phyloP scores from a whole-genome alignment of 805 yeast species.

The Candida orba region DNA sequence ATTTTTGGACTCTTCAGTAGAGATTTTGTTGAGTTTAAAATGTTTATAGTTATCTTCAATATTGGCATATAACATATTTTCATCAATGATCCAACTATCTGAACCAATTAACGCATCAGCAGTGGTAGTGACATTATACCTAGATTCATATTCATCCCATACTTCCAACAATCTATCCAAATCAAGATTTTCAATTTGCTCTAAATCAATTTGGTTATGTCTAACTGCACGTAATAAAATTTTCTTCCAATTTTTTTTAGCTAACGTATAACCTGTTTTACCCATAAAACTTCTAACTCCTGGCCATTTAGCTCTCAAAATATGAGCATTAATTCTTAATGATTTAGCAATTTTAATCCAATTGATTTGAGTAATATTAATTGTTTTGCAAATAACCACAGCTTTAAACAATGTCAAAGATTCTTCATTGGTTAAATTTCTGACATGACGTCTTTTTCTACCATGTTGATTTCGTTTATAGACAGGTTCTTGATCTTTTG shows the following conservation, averaged over 20 bases:
- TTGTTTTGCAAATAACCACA: conserved; percentile 60
- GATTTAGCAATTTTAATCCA: conserved; percentile 54
- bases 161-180: conserved; percentile 44
- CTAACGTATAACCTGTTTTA: conserved; percentile 44
- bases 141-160: conserved; percentile 54
- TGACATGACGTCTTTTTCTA: conserved; percentile 15
- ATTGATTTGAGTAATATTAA: conserved; percentile 48
- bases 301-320: conserved; percentile 63
- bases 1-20: conserved; percentile 20
- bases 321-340: conserved; percentile 37
- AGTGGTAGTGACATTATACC: not conserved
- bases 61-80: conserved; percentile 26
- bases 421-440: conserved; percentile 15
- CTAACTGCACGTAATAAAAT: conserved; percentile 53
- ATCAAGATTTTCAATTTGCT: conserved; percentile 45
- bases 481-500: not conserved
- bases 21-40: conserved; percentile 33
- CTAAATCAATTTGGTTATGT: conserved; percentile 41
- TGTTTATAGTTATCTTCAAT: conserved; percentile 41
- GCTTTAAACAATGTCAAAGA: conserved; percentile 41
- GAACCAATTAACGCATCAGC: not conserved
- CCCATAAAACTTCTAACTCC: conserved; percentile 57
- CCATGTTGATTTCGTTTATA: not conserved
- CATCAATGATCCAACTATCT: conserved; percentile 1
- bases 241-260: conserved; percentile 56